Conservation (phyloP, 2,329 filamentous ascomycete genomes). For the Penicillium griseofulvum region DNA sequence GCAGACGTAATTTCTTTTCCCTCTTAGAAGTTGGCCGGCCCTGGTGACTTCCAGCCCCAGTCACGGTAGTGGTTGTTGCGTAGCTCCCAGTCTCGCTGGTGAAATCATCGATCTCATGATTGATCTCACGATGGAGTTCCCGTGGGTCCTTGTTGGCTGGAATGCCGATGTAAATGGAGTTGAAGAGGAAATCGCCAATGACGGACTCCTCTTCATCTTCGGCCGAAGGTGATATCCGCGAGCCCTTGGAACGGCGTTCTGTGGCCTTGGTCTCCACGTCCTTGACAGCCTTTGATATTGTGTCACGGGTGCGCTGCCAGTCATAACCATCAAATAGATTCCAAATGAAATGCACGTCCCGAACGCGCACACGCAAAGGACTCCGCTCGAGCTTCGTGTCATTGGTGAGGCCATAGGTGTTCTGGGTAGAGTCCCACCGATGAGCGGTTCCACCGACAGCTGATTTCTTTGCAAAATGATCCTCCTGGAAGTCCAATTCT, state of each 20-base stretch:
- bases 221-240: slow-evolving; percentile 53
- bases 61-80: slow-evolving; percentile 65
- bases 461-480: slow-evolving; percentile 69
- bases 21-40: slow-evolving; percentile 37
- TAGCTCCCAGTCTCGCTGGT: slow-evolving; percentile 87
- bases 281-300: slow-evolving; percentile 82
- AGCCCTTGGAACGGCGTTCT: slow-evolving; percentile 64
- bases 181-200: slow-evolving; percentile 95
- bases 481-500: slow-evolving; percentile 70
- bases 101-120: slow-evolving; percentile 80
- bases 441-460: slow-evolving; percentile 66
- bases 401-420: slow-evolving; percentile 68
- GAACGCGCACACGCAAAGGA: slow-evolving; percentile 73
- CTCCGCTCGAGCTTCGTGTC: slow-evolving; percentile 61
- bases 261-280: slow-evolving; percentile 80
- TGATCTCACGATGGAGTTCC: slow-evolving; percentile 79
- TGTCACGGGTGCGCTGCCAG: slow-evolving; percentile 82
- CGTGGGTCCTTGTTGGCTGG: slow-evolving; percentile 80
- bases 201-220: slow-evolving; percentile 74
- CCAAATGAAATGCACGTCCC: slow-evolving; percentile 93
- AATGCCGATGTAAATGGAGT: slow-evolving; percentile 96
- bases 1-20: slow-evolving; percentile 66
- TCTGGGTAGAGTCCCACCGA: slow-evolving; percentile 75
- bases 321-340: slow-evolving; percentile 98
- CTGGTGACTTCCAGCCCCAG: slow-evolving; percentile 38